Conservation (phyloP, 73 alveolate genomes). For the Paramecium sonneborni region DNA sequence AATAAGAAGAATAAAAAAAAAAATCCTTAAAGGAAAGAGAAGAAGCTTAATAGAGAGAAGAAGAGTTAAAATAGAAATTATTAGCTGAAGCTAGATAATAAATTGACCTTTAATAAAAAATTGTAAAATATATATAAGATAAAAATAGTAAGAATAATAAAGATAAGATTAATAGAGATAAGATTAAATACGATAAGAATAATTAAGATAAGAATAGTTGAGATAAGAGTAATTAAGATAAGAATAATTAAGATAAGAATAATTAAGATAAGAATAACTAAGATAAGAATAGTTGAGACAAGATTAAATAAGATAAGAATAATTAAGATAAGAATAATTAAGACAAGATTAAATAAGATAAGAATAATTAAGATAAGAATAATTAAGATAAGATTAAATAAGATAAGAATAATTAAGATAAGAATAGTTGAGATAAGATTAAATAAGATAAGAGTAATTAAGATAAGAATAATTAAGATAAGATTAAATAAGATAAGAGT, state of each 20-base stretch:
- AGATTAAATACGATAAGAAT: not conserved
- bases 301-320: not conserved
- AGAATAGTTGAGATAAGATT: no score
- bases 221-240: not conserved
- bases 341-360: not conserved
- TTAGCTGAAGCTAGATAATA: not conserved
- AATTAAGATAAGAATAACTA: not conserved
- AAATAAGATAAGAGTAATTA: no score
- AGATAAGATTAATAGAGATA: not conserved
- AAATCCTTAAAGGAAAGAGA: not conserved
- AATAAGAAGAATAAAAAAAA: conserved; percentile 27
- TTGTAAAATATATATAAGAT: not conserved
- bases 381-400: no score
- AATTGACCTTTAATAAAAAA: not conserved
- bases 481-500: no score
- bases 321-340: not conserved
- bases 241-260: not conserved
- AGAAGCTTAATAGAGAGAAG: not conserved
- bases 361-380: no score
- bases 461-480: no score
- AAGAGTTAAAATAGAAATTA: not conserved
- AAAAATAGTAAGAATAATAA: not conserved
- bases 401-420: no score
- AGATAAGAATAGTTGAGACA: not conserved
- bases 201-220: not conserved